Percentiles rank a stretch among this genome's conserved stretches.
Conservation (phyloP, 164 flowering plant genomes). For the Magnolia kwangsiensis region DNA sequence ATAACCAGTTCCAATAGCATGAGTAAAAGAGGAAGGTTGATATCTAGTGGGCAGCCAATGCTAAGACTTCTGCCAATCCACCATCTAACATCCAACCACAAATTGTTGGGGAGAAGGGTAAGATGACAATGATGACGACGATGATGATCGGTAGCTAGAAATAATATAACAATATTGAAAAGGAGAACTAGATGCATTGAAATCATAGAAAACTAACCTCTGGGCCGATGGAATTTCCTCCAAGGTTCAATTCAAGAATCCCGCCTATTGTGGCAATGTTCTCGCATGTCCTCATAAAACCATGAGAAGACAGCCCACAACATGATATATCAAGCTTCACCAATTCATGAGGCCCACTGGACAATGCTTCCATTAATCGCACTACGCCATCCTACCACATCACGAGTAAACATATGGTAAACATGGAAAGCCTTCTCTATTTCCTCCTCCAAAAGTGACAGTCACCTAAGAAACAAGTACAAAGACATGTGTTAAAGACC, state of each 20-base stretch:
- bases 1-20: too few species aligned
- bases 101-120: not conserved
- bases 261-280: slow-evolving; percentile 29
- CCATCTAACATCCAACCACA: not conserved
- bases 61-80: not conserved
- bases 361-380: slow-evolving; percentile 53
- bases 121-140: not conserved
- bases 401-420: slow-evolving; percentile 1
- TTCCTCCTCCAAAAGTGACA: not conserved
- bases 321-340: slow-evolving; percentile 73
- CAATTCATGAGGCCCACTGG: slow-evolving; percentile 50
- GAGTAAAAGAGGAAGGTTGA: too few species aligned
- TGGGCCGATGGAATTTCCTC: slow-evolving; percentile 55
- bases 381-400: slow-evolving; percentile 60
- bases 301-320: slow-evolving; percentile 54
- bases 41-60: too few species aligned
- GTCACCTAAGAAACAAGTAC: not conserved
- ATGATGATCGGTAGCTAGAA: not conserved
- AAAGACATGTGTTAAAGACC: not conserved
- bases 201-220: slow-evolving; percentile 40
- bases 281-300: slow-evolving; percentile 26
- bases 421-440: not conserved
- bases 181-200: too few species aligned
- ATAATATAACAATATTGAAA: too few species aligned
- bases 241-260: slow-evolving; percentile 70